Percentiles rank a stretch among this genome's conserved stretches.
Evolutionary conservation across 441 rosid species (phyloP).

Genomic region (Arabidopsis lyrata): DNA sequence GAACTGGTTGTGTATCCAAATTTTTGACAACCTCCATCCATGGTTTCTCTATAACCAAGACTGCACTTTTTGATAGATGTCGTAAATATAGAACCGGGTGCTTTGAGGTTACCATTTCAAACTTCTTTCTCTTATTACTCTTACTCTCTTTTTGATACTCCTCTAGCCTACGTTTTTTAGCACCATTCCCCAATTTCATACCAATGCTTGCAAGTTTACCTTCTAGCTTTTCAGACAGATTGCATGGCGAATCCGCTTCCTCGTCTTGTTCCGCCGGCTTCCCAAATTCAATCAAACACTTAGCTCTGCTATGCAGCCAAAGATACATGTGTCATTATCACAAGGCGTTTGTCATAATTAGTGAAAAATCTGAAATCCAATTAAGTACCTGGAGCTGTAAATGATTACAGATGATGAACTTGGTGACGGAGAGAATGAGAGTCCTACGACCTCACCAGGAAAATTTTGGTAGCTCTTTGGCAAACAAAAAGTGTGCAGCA

Average conservation of each 20-base stretch:
- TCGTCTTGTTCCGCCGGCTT: constrained; percentile 71
- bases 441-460: constrained; percentile 94
- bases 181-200: constrained; percentile 31
- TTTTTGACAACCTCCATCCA: constrained; percentile 86
- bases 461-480: constrained; percentile 85
- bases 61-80: constrained; percentile 75
- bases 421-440: constrained; percentile 78
- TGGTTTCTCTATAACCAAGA: constrained; percentile 90
- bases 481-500: constrained; percentile 57
- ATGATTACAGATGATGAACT: constrained; percentile 70
- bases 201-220: constrained; percentile 51
- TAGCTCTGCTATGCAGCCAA: constrained; percentile 62
- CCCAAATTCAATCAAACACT: constrained; percentile 85
- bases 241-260: constrained; percentile 52
- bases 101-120: constrained; percentile 72
- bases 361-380: background rate
- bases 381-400: constrained; percentile 85
- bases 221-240: constrained; percentile 54
- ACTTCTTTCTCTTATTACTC: constrained; percentile 63
- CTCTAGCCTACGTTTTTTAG: constrained; percentile 57
- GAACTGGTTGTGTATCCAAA: constrained; percentile 81
- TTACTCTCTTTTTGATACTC: constrained; percentile 57
- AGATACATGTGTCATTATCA: constrained; percentile 9
- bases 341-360: background rate
- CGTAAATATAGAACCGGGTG: constrained; percentile 86